A percentile compares a stretch with the other conserved stretches of the same genome.
Evolutionary conservation across 441 rosid species (phyloP).

Genomic region (Populus hybrid): DNA sequence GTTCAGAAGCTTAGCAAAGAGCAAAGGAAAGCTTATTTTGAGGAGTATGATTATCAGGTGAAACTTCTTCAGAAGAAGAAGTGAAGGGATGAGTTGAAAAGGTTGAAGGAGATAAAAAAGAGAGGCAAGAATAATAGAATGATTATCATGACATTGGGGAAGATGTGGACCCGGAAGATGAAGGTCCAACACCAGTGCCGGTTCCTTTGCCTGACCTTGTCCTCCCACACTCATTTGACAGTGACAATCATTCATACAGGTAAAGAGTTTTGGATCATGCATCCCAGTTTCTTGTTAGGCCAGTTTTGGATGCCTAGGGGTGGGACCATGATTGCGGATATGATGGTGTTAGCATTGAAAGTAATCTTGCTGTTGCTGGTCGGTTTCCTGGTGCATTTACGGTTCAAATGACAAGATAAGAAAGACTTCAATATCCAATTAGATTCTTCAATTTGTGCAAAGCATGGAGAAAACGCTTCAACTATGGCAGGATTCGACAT

Average conservation of each 20-base stretch:
- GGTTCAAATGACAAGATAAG: no score
- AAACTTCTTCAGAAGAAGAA: slow-evolving; percentile 49
- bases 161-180: slow-evolving; percentile 58
- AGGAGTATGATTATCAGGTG: slow-evolving; percentile 57
- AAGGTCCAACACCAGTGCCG: slow-evolving; percentile 67
- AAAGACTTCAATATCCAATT: no score
- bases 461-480: slow-evolving; percentile 69
- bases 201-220: slow-evolving; percentile 82
- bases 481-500: slow-evolving; percentile 84
- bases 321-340: no score
- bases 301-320: no score
- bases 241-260: no score
- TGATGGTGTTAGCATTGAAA: no score
- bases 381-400: no score
- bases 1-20: slow-evolving; percentile 47
- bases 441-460: slow-evolving; percentile 33
- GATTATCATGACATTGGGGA: slow-evolving; percentile 31
- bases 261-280: no score
- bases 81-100: slow-evolving; percentile 42
- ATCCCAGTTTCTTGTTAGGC: no score
- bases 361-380: no score
- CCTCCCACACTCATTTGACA: slow-evolving; percentile 32
- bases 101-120: slow-evolving; percentile 37
- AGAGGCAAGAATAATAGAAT: slow-evolving; percentile 29
- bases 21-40: slow-evolving; percentile 49